Percentiles rank a stretch among this genome's conserved stretches.
phyloP scores from a whole-genome alignment of 306 rosid genomes.

The Oxytropis ochrocephala region DNA sequence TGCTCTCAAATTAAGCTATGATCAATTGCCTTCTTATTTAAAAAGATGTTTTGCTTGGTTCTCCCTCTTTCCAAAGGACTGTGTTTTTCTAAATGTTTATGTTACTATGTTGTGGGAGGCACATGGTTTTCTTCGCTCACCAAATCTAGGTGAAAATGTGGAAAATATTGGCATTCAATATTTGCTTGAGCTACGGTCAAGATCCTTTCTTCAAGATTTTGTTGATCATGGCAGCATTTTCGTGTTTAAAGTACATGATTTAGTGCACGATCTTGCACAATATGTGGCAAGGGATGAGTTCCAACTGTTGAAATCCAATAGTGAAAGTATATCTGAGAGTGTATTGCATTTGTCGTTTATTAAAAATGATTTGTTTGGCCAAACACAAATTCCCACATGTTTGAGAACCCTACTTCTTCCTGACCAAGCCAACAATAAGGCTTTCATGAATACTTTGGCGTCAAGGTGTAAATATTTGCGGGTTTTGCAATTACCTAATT shows the following conservation, averaged over 20 bases:
- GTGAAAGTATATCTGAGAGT: too few relatives aligned
- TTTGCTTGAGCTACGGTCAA: background rate
- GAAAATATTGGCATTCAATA: constrained; percentile 8
- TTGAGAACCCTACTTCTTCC: too few relatives aligned
- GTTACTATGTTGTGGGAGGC: constrained; percentile 28
- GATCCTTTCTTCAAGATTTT: constrained; percentile 11
- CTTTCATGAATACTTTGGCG: too few relatives aligned
- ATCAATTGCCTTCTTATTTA: constrained; percentile 25
- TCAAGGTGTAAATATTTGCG: too few relatives aligned
- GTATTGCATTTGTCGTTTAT: background rate
- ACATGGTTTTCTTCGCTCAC: constrained; percentile 14
- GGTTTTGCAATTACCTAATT: too few relatives aligned
- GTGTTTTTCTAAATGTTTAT: background rate
- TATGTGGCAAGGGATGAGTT: constrained; percentile 6
- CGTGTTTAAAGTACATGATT: background rate
- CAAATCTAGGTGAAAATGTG: background rate
- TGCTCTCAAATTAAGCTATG: background rate
- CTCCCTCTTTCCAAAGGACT: background rate
- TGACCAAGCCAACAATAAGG: too few relatives aligned
- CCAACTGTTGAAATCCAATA: background rate
- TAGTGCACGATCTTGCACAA: constrained; percentile 13
- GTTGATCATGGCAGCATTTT: background rate
- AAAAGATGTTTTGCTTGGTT: constrained; percentile 29
- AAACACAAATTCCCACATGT: background rate
- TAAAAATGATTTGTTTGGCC: background rate